phyloP scores from a whole-genome alignment of 2,329 filamentous ascomycete genomes.

The Mariannaea sp. region DNA sequence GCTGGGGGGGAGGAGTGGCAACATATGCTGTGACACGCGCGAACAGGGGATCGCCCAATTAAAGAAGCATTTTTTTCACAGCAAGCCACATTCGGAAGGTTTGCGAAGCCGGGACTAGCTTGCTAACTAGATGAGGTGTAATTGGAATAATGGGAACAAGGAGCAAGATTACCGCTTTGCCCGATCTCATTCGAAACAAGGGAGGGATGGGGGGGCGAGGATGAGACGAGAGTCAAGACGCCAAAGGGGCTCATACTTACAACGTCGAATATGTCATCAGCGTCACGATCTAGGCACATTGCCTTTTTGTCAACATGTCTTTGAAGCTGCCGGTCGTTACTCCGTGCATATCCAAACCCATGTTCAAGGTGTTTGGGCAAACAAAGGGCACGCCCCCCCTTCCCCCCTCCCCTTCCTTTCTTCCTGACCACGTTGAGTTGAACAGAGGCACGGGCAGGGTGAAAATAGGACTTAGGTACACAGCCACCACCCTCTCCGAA shows the following conservation, averaged over 20 bases:
- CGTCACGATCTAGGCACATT: slow-evolving; percentile 6
- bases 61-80: slow-evolving; percentile 19
- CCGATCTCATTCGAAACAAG: neutral
- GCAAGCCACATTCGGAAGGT: slow-evolving; percentile 20
- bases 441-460: too few species aligned
- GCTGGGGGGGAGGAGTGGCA: neutral
- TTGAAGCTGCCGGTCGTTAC: slow-evolving; percentile 2
- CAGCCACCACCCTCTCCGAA: slow-evolving; percentile 17
- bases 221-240: slow-evolving; percentile 1
- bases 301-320: neutral
- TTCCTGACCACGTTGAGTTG: too few species aligned
- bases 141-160: too few species aligned
- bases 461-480: slow-evolving; percentile 26
- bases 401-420: too few species aligned
- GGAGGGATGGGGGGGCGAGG: neutral
- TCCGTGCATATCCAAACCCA: too few species aligned
- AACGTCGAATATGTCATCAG: slow-evolving; percentile 16
- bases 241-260: slow-evolving; percentile 5
- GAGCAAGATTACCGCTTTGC: slow-evolving; percentile 12
- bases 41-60: slow-evolving; percentile 6
- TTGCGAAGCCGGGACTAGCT: slow-evolving; percentile 13
- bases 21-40: slow-evolving; percentile 2
- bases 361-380: neutral
- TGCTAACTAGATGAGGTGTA: too few species aligned
- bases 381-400: too few species aligned